Evolutionary conservation across 1,284 basidiomycete species (phyloP).

Genomic region (Papiliotrema fonsecae): DNA sequence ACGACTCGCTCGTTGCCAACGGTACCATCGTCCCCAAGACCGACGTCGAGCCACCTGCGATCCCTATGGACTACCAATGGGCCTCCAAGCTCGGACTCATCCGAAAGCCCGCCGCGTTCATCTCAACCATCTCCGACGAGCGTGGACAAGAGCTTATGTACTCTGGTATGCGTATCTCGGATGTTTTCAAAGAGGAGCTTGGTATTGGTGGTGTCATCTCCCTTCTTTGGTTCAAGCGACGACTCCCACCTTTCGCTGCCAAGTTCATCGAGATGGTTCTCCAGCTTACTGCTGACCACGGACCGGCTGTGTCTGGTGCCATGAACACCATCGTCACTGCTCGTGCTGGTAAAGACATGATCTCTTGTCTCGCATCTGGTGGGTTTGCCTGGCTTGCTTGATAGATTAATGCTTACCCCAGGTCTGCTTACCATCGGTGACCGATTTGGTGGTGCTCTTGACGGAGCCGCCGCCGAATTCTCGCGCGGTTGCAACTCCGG

Average conservation of each 20-base stretch:
- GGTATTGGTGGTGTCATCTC: slow-evolving; percentile 96
- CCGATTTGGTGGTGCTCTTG: slow-evolving; percentile 98
- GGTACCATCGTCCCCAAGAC: slow-evolving; percentile 67
- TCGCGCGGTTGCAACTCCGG: slow-evolving; percentile 84
- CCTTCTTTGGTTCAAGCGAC: slow-evolving; percentile 96
- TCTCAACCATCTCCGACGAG: slow-evolving; percentile 99
- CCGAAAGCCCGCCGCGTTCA: slow-evolving; percentile 97
- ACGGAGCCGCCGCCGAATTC: slow-evolving; percentile 96
- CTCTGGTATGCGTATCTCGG: slow-evolving; percentile 97
- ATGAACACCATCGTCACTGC: slow-evolving; percentile 99
- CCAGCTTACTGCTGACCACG: slow-evolving; percentile 98
- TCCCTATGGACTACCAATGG: slow-evolving; percentile 99
- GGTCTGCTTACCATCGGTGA: slow-evolving; percentile 96
- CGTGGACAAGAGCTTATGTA: slow-evolving; percentile 97
- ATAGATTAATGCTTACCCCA: too few species aligned
- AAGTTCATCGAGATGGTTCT: slow-evolving; percentile 99
- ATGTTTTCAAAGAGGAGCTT: slow-evolving; percentile 97
- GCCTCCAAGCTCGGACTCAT: slow-evolving; percentile 96
- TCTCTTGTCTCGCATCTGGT: slow-evolving; percentile 93
- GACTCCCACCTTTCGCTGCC: slow-evolving; percentile 55
- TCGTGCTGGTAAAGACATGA: slow-evolving; percentile 97
- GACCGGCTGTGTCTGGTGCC: slow-evolving; percentile 80
- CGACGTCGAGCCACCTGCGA: slow-evolving; percentile 87
- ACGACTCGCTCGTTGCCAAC: slow-evolving; percentile 70
- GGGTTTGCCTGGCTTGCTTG: too few species aligned